Evolutionary conservation across 225 moss, liverwort and hornwort species (phyloP).

Genomic region (Bryoerythrophyllum caledonicum): DNA sequence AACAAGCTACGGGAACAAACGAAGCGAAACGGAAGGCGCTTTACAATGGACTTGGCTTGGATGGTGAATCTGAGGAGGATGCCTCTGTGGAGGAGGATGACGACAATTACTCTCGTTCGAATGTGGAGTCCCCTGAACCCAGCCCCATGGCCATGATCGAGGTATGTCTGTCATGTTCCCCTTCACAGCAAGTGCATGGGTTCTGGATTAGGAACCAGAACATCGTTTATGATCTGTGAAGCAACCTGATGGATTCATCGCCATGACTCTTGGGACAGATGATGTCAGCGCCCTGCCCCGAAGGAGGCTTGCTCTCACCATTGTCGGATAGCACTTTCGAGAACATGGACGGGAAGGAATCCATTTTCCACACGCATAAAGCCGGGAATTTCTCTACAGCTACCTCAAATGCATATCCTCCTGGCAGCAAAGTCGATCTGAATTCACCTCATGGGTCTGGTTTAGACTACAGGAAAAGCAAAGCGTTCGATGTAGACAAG

Average conservation of each 20-base stretch:
- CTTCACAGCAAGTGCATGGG: conserved; percentile 33
- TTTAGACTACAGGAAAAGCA: conserved; percentile 44
- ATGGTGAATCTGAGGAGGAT: conserved; percentile 64
- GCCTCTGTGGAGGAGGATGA: conserved; percentile 69
- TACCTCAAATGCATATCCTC: conserved; percentile 33
- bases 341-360: conserved; percentile 45
- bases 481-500: conserved; percentile 48
- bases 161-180: conserved; percentile 40
- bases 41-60: conserved; percentile 78
- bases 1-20: conserved; percentile 39
- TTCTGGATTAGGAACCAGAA: conserved; percentile 23
- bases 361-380: conserved; percentile 36
- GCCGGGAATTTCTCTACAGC: conserved; percentile 30
- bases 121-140: conserved; percentile 73
- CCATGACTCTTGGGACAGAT: conserved; percentile 62
- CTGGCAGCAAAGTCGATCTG: conserved; percentile 45
- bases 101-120: conserved; percentile 63
- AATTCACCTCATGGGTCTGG: conserved; percentile 36
- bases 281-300: conserved; percentile 60
- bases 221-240: conserved; percentile 36
- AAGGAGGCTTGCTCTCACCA: conserved; percentile 84
- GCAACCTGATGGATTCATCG: conserved; percentile 41
- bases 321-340: conserved; percentile 48
- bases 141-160: conserved; percentile 87
- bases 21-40: conserved; percentile 64